Evolutionary conservation across 768 basidiomycete species (phyloP).

Genomic region (Psilocybe azurescens): DNA sequence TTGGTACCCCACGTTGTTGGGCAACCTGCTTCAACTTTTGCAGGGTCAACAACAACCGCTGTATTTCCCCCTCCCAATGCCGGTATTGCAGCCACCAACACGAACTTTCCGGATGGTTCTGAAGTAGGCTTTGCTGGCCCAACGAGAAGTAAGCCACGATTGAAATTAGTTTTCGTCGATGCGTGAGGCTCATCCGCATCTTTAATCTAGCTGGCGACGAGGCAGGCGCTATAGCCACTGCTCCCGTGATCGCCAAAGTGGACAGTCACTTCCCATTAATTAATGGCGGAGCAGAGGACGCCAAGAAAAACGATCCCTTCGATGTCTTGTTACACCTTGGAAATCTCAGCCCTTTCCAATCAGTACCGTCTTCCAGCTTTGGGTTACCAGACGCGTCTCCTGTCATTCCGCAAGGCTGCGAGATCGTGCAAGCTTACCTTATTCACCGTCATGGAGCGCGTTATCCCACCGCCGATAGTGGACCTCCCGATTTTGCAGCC

Average conservation of each 20-base stretch:
- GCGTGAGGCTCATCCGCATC: not conserved
- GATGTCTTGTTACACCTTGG: constrained; percentile 52
- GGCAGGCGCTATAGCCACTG: constrained; percentile 45
- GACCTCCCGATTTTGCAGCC: not conserved
- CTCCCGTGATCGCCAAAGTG: constrained; percentile 42
- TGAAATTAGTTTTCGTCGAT: not conserved
- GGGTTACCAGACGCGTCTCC: constrained; percentile 53
- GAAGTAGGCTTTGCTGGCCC: constrained; percentile 52
- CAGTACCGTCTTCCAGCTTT: constrained; percentile 44
- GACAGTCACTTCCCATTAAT: constrained; percentile 48
- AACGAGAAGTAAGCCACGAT: constrained; percentile 46
- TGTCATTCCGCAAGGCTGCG: constrained; percentile 27
- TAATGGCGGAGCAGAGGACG: constrained; percentile 38
- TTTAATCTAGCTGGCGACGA: constrained; percentile 45
- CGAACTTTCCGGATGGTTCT: constrained; percentile 46
- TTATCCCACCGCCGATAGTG: constrained; percentile 6
- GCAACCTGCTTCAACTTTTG: constrained; percentile 39
- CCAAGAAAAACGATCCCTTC: constrained; percentile 37
- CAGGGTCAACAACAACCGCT: constrained; percentile 46
- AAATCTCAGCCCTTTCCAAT: constrained; percentile 56
- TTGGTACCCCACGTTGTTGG: not conserved
- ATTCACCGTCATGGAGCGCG: constrained; percentile 7
- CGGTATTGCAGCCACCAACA: constrained; percentile 39
- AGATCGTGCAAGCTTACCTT: not conserved
- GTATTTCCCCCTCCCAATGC: constrained; percentile 47